A percentile compares a stretch with the other conserved stretches of the same genome.
phyloP scores from a whole-genome alignment of 2,329 filamentous ascomycete species.

The Pseudohalonectria lignicola region DNA sequence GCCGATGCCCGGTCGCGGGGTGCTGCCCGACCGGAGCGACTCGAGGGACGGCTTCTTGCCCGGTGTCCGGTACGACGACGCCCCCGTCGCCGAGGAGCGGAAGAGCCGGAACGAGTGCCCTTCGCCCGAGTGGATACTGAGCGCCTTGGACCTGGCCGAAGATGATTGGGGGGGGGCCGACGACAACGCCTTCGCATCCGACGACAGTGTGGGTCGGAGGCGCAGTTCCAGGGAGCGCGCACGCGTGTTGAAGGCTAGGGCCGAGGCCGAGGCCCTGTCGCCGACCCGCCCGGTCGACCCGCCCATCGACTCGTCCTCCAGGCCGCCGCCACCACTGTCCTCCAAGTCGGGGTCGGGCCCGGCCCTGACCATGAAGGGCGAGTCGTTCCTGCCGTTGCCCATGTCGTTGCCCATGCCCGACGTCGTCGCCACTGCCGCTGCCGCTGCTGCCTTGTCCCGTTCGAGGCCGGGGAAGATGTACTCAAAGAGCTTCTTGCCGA shows the following conservation, averaged over 20 bases:
- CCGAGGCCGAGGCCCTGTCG: conserved; percentile 28
- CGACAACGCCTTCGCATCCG: conserved; percentile 26
- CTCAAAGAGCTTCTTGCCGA: conserved; percentile 87
- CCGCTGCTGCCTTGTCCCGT: conserved; percentile 20
- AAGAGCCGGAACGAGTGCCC: conserved; percentile 42
- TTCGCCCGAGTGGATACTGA: conserved; percentile 37
- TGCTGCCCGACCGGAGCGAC: conserved; percentile 32
- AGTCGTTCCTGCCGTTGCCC: conserved; percentile 37
- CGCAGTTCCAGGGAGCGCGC: conserved; percentile 71
- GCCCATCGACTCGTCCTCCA: conserved; percentile 27
- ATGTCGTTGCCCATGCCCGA: conserved; percentile 13
- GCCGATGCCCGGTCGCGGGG: conserved; percentile 30
- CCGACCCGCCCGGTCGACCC: conserved; percentile 25
- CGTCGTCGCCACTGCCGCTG: conserved; percentile 1
- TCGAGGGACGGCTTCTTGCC: conserved; percentile 45
- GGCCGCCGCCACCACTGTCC: too few relatives aligned
- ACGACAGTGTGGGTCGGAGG: conserved; percentile 69
- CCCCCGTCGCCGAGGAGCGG: conserved; percentile 26
- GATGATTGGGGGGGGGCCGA: too few relatives aligned
- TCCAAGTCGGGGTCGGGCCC: conserved; percentile 23
- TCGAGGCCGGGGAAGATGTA: conserved; percentile 90
- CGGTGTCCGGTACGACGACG: conserved; percentile 25
- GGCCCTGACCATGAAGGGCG: conserved; percentile 41
- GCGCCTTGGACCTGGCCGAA: conserved; percentile 30
- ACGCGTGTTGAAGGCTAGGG: conserved; percentile 46